Evolutionary conservation across 768 basidiomycete species (phyloP).

Genomic region (Mycena pura): DNA sequence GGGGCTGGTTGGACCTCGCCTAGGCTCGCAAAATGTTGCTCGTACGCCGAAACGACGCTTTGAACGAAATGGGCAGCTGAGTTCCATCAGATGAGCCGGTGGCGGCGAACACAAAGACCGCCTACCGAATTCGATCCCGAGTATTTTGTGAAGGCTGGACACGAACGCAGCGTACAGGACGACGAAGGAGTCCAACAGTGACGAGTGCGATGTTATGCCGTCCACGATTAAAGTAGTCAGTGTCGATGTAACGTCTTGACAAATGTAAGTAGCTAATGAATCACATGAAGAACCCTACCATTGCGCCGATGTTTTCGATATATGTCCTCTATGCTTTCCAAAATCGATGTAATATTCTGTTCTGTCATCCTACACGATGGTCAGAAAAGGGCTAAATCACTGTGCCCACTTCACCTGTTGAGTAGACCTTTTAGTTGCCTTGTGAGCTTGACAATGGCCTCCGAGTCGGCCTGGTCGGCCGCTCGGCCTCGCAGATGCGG

Average conservation of each 20-base stretch:
- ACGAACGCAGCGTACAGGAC: conserved; percentile 88
- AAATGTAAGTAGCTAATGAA: background rate
- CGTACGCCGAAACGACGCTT: conserved; percentile 69
- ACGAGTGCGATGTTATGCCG: conserved; percentile 80
- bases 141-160: conserved; percentile 76
- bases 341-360: conserved; percentile 80
- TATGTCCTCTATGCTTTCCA: conserved; percentile 75
- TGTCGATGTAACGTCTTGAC: conserved; percentile 79
- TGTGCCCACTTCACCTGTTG: conserved; percentile 63
- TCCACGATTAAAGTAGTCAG: conserved; percentile 79
- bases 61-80: conserved; percentile 87
- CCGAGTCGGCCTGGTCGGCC: conserved; percentile 40
- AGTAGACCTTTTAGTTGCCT: conserved; percentile 86
- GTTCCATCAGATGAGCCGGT: background rate
- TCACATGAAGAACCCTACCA: conserved; percentile 53
- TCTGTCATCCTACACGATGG: conserved; percentile 77
- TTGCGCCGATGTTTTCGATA: conserved; percentile 82
- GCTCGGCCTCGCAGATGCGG: conserved; percentile 69
- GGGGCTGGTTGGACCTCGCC: conserved; percentile 25
- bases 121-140: conserved; percentile 90
- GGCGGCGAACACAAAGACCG: background rate
- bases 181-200: conserved; percentile 88
- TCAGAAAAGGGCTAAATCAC: background rate
- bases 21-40: conserved; percentile 54
- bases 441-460: conserved; percentile 60